Evolutionary conservation across 306 rosid species (phyloP), one percentile per base, ranked within the genome.

Genomic region (Calophaca sinica): DNA sequence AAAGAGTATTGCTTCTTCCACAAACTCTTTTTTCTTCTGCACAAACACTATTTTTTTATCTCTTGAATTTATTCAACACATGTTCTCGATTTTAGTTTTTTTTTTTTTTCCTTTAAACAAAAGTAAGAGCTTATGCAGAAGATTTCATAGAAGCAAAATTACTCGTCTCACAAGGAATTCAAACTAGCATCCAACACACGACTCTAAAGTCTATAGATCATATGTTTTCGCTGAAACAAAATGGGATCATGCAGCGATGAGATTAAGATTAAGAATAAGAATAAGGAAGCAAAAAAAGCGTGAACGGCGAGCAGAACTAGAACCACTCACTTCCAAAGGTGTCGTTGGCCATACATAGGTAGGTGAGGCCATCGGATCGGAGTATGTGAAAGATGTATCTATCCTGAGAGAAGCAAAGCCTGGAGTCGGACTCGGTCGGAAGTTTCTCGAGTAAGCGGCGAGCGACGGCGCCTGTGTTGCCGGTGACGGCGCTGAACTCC

Each of bases 341-440:
- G 67, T 92, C 97, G 86, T 90, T 96, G 65, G 99, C 96, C 96
- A 96, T 90, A 77, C 99, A 96, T 77, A 96, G 91, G 78, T 79
- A 96, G 58, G 90, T 76, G 71, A 96, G 81, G 76, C 88, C 92
- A 79, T 92, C 96, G 69, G 92, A 78, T 86, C 89, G 86, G 80
- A 92, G 91, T 72, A 96, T 92, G 82, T 96, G 98, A 71, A 96
- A 96, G 85, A 92, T 96, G 79, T 87, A 96, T 14, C 92, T 91
- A 75, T 96, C 99, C 80, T 96, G 99, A 9, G 98, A 92, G 86
- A 96, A 96, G 85, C 99, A 96, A 46, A 92, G 86, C 86, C 98
- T 87, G 57, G 99, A 85, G 1, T 96, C 99, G 7, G 87, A 88
- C 73, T 90, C 96, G 9, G 80, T 66, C n/a, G 98, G 98, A 41